Conservation (phyloP, 441 rosid species). For the Populus trichocarpa region DNA sequence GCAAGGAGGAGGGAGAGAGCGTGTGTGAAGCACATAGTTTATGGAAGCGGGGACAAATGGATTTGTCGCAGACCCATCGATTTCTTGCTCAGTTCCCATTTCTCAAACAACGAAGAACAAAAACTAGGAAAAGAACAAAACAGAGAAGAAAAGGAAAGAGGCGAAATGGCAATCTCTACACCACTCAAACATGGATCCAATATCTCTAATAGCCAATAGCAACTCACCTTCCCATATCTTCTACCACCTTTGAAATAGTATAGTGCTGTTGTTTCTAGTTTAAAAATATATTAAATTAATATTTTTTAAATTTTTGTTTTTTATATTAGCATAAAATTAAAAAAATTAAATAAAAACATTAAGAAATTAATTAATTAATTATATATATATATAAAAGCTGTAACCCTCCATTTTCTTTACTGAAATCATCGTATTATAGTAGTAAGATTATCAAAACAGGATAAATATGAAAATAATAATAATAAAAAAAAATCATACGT, state of each 20-base stretch:
- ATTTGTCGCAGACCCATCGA: too few relatives aligned
- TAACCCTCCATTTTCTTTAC: conserved; percentile 2
- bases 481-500: not conserved
- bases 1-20: not conserved
- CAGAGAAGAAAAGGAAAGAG: not conserved
- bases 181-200: conserved; percentile 50
- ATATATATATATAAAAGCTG: too few relatives aligned
- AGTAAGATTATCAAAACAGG: not conserved
- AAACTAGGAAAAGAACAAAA: not conserved
- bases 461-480: not conserved
- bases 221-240: conserved; percentile 53
- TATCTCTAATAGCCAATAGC: conserved; percentile 59
- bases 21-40: too few relatives aligned
- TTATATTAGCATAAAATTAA: too few relatives aligned
- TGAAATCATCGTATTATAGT: not conserved
- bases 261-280: too few relatives aligned
- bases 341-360: too few relatives aligned
- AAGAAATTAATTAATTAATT: too few relatives aligned
- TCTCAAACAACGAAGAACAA: not conserved
- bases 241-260: too few relatives aligned
- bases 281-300: too few relatives aligned
- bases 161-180: conserved; percentile 26
- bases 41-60: too few relatives aligned
- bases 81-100: not conserved
- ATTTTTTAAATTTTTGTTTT: too few relatives aligned